Base-by-base conservation (phyloP, 257 asterid species). In the Pogostemon cablin region DNA sequence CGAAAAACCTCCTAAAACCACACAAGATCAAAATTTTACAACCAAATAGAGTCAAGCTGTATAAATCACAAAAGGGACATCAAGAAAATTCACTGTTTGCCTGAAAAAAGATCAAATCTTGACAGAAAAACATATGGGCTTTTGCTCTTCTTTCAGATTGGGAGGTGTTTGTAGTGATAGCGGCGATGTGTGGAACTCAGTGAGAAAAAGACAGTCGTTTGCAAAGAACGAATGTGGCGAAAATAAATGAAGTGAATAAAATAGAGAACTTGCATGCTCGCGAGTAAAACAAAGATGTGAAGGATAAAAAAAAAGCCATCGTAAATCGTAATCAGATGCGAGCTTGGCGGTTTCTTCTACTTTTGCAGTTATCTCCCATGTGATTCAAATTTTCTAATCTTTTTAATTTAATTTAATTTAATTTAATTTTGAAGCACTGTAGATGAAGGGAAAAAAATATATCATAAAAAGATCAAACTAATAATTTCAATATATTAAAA, bases 261-360 rank as follows among this genome's bases (percentile, higher is more conserved):
- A 37, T 58, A 17, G n/a, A 1, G 11, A 15, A 15, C 3, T n/a
- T 56, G 67, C 65, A 78, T 71, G 71, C 77, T 54, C 43, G 74
- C 20, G 55, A 50, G 83, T 70, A 44, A 74, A 68, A 65, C 37
- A 65, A 42, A 25, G 1, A 65, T 50, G 73, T 8, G 39, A 35
- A 42, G 7, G 3, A 42, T 67, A 67, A 52, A 42, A 68, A 74
- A 78, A 69, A 20, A 7, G 67, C 69, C 79, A 64, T 74, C 57
- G 77, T 8, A 68, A 63, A 64, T 74, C 57, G 77, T 8, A 68
- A 63, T 73, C 56, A 64, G 79, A 35, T 72, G 79, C 79, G 79
- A 63, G 79, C 79, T 69, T 69, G 67, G 57, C 71, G 79, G 82
- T 40, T 4, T 76, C 69, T 38, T 49, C 50, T 63, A 74, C 74